phyloP scores from a whole-genome alignment of 495 filamentous ascomycete genomes.

The Neurospora sp. region DNA sequence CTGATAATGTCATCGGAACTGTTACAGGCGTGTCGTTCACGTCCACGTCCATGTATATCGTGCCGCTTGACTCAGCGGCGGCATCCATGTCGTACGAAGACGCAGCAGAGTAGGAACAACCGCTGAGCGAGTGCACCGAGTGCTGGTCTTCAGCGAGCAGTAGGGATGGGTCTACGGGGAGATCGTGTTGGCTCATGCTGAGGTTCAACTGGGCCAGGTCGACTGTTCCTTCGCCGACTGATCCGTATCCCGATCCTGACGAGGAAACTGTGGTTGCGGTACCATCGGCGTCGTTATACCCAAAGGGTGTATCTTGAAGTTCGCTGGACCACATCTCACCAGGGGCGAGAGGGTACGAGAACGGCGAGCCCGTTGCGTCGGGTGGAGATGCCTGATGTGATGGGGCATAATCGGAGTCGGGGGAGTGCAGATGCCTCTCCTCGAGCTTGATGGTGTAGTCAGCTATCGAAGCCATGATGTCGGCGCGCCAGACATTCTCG shows the following conservation, averaged over 20 bases:
- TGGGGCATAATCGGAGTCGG: neutral
- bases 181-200: conserved; percentile 3
- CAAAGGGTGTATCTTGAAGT: conserved; percentile 3
- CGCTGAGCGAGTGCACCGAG: conserved; percentile 14
- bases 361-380: neutral
- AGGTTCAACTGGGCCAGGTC: neutral
- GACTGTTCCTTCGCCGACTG: neutral
- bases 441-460: conserved; percentile 22
- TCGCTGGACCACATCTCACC: conserved; percentile 8
- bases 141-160: conserved; percentile 10
- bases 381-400: conserved; percentile 9
- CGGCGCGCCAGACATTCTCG: conserved; percentile 32
- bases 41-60: neutral
- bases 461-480: conserved; percentile 25
- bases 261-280: neutral
- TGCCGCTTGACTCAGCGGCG: neutral
- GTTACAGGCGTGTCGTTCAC: neutral
- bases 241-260: neutral
- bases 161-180: conserved; percentile 19
- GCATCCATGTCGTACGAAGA: conserved; percentile 14
- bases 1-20: conserved; percentile 8
- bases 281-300: neutral
- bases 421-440: conserved; percentile 17
- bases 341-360: conserved; percentile 1
- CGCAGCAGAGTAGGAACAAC: conserved; percentile 9